Base-by-base conservation (phyloP, 371 early-diverging fungal species). In the Chytridium lagenaria region DNA sequence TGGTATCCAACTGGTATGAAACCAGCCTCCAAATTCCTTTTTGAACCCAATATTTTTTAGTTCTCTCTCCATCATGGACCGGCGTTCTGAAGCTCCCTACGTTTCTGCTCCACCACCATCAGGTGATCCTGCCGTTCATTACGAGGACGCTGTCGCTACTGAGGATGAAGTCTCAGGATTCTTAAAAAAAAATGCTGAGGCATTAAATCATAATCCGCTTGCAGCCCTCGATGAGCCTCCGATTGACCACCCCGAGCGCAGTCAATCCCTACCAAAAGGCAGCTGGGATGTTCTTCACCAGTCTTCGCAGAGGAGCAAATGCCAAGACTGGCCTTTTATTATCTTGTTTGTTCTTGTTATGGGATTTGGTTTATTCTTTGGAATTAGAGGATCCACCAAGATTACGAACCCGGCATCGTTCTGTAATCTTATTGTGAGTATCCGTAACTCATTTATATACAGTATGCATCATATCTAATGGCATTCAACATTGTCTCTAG, bases 281-380 rank as follows among this genome's bases (percentile, higher is more conserved):
- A 44, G 19, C 44, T 57, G 57, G 57, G 26, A 57, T 3, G 73
- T 72, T 36, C 49, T 72, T 10, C 34, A 50, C 30, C 26, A 31
- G 3, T 31, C 57, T 1, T 33, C 50, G n/a, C 23, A 67, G 19
- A 3, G 68, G 23, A 34, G 23, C 22, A 68, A 61, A n/a, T 74
- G 74, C 64, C 64, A 59, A 12, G 74, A 74, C 34, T 57, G 31
- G 69, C 31, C 50, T 30, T 68, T 30, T 31, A 36, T 55, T n/a
- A 38, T 74, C 50, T 64, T 64, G 22, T 74, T 74, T 50, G 39
- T 44, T 19, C 36, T 37, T 12, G 33, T 69, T 7, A 38, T 74
- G 23, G 68, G 49, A 12, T 68, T 74, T 55, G 63, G 36, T 3
- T 30, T 61, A 7, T 34, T 28, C 38, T 63, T 49, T 37, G 69